These are phyloP conservation scores for apple (Malus domestica) DNA, from an alignment of 306 rosid species.

Conservation along the genomic window DNA sequence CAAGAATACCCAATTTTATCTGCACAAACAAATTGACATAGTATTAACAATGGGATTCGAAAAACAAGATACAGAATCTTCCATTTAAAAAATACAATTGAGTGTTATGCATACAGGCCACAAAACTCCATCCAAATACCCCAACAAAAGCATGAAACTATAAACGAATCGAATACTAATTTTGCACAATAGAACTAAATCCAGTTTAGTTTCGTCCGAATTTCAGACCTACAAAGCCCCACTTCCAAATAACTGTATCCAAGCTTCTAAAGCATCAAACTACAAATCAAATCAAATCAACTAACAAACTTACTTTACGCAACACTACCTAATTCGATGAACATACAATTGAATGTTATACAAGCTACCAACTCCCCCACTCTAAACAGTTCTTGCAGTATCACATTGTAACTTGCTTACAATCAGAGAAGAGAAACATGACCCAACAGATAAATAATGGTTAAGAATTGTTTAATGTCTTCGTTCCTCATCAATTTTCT, in stretches of 20 bases:
- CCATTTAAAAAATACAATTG: neutral
- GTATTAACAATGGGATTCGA: neutral
- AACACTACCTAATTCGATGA: neutral
- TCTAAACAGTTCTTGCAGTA: neutral
- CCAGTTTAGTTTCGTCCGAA: neutral
- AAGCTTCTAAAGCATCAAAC: neutral
- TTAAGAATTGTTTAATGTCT: neutral
- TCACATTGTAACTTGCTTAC: neutral
- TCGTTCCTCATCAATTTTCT: neutral
- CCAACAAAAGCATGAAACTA: neutral
- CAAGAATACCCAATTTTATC: slow-evolving; percentile 39
- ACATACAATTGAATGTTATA: neutral
- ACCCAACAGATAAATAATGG: neutral
- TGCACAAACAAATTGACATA: slow-evolving; percentile 21
- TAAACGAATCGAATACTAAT: neutral
- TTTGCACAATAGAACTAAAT: neutral
- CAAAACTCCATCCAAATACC: neutral
- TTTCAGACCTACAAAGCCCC: neutral
- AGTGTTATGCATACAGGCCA: neutral
- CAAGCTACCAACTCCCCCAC: neutral
- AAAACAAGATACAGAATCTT: neutral
- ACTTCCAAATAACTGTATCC: neutral
- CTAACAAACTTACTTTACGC: neutral
- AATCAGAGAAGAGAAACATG: neutral
- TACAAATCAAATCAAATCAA: neutral